phyloP scores from a whole-genome alignment of 192 early-diverging fungal genomes.

The Jimgerdemannia lactiflua region DNA sequence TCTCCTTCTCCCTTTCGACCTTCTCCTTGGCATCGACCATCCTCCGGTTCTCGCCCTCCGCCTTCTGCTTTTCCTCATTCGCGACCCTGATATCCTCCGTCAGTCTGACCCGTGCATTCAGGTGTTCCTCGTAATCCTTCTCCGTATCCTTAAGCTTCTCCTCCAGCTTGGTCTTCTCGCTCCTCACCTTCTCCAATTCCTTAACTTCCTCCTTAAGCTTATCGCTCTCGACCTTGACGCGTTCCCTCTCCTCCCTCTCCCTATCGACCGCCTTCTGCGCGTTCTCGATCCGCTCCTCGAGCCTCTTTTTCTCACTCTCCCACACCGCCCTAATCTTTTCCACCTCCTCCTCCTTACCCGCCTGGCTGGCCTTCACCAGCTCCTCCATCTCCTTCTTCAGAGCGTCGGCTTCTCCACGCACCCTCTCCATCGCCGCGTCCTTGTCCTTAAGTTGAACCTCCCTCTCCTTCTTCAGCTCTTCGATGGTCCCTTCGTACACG shows the following conservation, averaged over 20 bases:
- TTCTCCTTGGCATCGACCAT: conserved; percentile 22
- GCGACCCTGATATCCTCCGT: conserved; percentile 20
- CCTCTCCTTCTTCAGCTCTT: conserved; percentile 37
- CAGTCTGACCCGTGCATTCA: conserved; percentile 11
- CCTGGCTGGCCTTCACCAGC: conserved; percentile 36
- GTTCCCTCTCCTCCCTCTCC: conserved; percentile 26
- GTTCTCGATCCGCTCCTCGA: conserved; percentile 34
- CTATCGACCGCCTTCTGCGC: conserved; percentile 19
- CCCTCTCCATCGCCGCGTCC: conserved; percentile 19
- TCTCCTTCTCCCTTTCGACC: conserved; percentile 15
- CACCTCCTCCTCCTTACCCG: conserved; percentile 34
- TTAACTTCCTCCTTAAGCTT: conserved; percentile 37
- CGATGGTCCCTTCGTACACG: conserved; percentile 37
- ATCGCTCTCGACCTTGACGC: conserved; percentile 27
- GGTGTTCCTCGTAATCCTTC: conserved; percentile 23
- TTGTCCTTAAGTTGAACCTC: conserved; percentile 18
- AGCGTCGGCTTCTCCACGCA: conserved; percentile 34
- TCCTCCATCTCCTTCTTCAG: conserved; percentile 47
- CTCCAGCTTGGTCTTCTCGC: conserved; percentile 34
- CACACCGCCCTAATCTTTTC: conserved; percentile 48
- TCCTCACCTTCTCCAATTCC: conserved; percentile 35
- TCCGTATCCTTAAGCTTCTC: conserved; percentile 30
- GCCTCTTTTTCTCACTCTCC: conserved; percentile 45
- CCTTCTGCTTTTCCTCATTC: conserved; percentile 27
- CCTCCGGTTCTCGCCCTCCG: conserved; percentile 18